These are phyloP conservation scores for Trichophyton benhamiae DNA, from an alignment of 2,329 filamentous ascomycete genomes.

Conservation along the genomic window DNA sequence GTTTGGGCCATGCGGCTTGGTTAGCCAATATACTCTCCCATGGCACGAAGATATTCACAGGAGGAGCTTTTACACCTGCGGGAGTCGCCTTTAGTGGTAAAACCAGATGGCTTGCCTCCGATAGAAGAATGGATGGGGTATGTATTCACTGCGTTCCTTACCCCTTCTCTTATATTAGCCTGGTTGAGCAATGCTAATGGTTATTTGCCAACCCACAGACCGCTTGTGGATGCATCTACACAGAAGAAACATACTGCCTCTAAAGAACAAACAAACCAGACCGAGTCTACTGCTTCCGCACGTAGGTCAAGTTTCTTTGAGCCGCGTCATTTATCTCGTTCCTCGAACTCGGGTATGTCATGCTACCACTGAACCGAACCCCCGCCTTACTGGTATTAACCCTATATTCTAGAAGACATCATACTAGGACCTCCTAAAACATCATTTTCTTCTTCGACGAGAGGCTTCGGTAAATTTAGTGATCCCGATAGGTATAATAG, in stretches of 20 bases:
- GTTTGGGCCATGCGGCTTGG: constrained; percentile 14
- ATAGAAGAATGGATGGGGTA: constrained; percentile 97
- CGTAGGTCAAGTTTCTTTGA: constrained; percentile 34
- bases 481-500: constrained; percentile 33
- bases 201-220: constrained; percentile 19
- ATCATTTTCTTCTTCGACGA: constrained; percentile 65
- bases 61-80: constrained; percentile 65
- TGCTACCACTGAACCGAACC: constrained; percentile 5
- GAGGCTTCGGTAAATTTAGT: constrained; percentile 38
- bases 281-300: constrained; percentile 21
- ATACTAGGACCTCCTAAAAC: constrained; percentile 75
- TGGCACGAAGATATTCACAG: constrained; percentile 54
- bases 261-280: constrained; percentile 24
- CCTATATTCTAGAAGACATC: constrained; percentile 54
- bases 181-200: constrained; percentile 11
- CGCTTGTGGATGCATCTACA: constrained; percentile 31
- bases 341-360: constrained; percentile 36
- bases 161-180: constrained; percentile 4
- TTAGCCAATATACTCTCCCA: constrained; percentile 14
- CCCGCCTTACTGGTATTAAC: background rate
- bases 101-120: constrained; percentile 66
- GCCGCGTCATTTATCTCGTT: constrained; percentile 34
- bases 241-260: constrained; percentile 28
- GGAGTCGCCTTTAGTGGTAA: constrained; percentile 70
- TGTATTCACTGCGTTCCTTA: constrained; percentile 21